Evolutionary conservation across 306 rosid species (phyloP).

Genomic region (Pueraria montana): DNA sequence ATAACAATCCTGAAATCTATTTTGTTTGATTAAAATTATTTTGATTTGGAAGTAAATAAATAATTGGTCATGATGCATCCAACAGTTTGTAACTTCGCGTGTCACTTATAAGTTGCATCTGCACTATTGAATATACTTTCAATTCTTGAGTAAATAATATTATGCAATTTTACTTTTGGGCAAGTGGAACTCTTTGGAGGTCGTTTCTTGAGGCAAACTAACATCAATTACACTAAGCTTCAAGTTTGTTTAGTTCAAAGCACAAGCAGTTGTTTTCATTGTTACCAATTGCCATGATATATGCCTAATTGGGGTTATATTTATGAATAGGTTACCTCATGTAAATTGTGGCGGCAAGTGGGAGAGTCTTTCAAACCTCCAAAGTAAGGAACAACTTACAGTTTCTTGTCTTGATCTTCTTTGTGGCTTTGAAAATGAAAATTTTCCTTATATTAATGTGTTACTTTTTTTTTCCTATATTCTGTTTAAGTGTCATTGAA

Average conservation of each 20-base stretch:
- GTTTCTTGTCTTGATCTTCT: conserved; percentile 37
- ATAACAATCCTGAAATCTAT: conserved; percentile 17
- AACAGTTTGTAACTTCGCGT: conserved; percentile 3
- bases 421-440: conserved; percentile 25
- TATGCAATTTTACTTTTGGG: conserved; percentile 28
- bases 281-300: conserved; percentile 27
- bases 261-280: conserved; percentile 41
- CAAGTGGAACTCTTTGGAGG: background rate
- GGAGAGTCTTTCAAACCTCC: conserved; percentile 99
- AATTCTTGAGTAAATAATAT: conserved; percentile 15
- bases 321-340: conserved; percentile 84
- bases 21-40: background rate
- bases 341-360: conserved; percentile 98
- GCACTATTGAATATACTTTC: background rate
- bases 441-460: conserved; percentile 6
- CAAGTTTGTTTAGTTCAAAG: conserved; percentile 38
- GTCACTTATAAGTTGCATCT: conserved; percentile 23
- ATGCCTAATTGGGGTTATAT: conserved; percentile 45
- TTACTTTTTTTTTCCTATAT: background rate
- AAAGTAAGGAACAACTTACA: conserved; percentile 67
- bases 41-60: background rate
- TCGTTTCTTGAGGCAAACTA: conserved; percentile 36
- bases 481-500: conserved; percentile 40
- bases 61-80: conserved; percentile 21
- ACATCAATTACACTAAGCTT: conserved; percentile 1